Evolutionary conservation across 192 early-diverging fungal species (phyloP).

Genomic region (Coemansia sp.): DNA sequence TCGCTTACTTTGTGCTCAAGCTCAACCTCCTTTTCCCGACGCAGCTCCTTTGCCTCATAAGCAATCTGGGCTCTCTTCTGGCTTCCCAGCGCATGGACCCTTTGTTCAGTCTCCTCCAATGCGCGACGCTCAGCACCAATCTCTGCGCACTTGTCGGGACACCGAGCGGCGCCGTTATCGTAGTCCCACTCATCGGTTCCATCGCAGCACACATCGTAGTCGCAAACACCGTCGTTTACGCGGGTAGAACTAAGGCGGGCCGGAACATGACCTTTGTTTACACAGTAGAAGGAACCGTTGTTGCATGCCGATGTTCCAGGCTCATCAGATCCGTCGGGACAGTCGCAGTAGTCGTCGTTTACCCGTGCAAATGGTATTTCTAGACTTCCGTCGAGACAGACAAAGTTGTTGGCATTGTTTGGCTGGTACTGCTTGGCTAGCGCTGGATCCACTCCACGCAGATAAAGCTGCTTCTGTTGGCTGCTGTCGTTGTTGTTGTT

Average conservation of each 20-base stretch:
- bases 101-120: conserved; percentile 28
- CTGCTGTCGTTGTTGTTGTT: no score
- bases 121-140: conserved; percentile 54
- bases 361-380: conserved; percentile 69
- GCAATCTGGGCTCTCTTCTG: conserved; percentile 23
- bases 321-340: conserved; percentile 91
- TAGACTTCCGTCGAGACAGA: conserved; percentile 74
- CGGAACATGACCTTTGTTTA: conserved; percentile 73
- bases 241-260: conserved; percentile 64
- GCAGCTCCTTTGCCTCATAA: conserved; percentile 24
- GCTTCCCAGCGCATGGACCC: conserved; percentile 21
- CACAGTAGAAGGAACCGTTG: conserved; percentile 79
- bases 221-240: conserved; percentile 96
- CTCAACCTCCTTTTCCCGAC: conserved; percentile 19
- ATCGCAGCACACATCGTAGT: conserved; percentile 88
- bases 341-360: conserved; percentile 99
- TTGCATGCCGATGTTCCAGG: conserved; percentile 93
- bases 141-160: conserved; percentile 76
- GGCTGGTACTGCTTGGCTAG: conserved; percentile 21
- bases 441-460: conserved; percentile 44
- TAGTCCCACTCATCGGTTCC: conserved; percentile 82
- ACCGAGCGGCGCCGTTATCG: conserved; percentile 47
- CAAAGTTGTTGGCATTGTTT: conserved; percentile 46
- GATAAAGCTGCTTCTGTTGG: background rate
- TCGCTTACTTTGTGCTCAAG: conserved; percentile 11